phyloP scores from a whole-genome alignment of 2,329 filamentous ascomycete species.

The Aspergillaceae sp. region DNA sequence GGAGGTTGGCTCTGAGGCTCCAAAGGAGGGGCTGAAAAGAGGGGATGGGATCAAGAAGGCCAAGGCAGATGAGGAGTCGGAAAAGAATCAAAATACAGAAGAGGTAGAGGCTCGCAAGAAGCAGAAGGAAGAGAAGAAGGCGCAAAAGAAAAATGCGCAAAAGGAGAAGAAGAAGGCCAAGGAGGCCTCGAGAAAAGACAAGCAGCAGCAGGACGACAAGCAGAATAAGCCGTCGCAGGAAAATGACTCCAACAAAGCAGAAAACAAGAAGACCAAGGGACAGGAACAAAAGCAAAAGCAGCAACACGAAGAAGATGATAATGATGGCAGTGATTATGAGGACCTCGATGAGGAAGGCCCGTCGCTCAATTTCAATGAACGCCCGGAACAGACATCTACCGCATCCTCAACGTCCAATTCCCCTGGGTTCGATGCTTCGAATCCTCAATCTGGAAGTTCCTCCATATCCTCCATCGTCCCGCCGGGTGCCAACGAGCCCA shows the following conservation, averaged over 20 bases:
- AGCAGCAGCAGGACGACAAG: constrained; percentile 17
- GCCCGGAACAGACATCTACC: constrained; percentile 31
- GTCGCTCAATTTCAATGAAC: constrained; percentile 38
- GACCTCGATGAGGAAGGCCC: constrained; percentile 42
- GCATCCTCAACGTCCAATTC: constrained; percentile 47
- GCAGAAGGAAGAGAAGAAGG: constrained; percentile 44
- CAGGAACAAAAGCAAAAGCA: constrained; percentile 5
- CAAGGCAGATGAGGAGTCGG: constrained; percentile 37
- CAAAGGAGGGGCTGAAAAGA: constrained; percentile 55
- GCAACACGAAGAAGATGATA: constrained; percentile 13
- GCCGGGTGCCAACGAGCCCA: constrained; percentile 21
- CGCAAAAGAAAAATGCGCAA: constrained; percentile 28
- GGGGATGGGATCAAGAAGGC: constrained; percentile 43
- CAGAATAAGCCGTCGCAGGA: constrained; percentile 10
- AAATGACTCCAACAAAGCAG: constrained; percentile 12
- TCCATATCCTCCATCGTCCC: constrained; percentile 61
- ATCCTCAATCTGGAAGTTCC: constrained; percentile 49
- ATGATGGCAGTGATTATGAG: constrained; percentile 22
- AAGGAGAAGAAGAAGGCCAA: constrained; percentile 32
- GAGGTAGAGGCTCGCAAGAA: constrained; percentile 30
- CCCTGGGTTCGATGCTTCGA: constrained; percentile 46
- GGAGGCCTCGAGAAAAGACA: constrained; percentile 22
- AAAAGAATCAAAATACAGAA: constrained; percentile 19
- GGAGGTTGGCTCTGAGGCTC: constrained; percentile 40
- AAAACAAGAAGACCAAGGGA: constrained; percentile 11